Percentiles rank a stretch among this genome's conserved stretches.
Evolutionary conservation across 148 eudicot species (phyloP).

Genomic region (Amaranthus palmeri): DNA sequence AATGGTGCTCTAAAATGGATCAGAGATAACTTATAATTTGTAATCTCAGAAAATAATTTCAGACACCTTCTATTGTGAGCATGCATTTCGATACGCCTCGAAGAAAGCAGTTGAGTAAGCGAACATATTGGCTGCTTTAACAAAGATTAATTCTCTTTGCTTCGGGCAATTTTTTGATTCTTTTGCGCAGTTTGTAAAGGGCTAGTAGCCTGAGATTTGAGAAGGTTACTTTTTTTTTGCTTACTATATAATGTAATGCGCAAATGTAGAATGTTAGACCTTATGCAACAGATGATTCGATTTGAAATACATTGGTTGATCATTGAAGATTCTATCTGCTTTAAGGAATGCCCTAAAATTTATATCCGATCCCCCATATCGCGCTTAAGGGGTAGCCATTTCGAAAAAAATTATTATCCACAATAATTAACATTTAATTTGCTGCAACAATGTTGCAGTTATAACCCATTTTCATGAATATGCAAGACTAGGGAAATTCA

Average conservation of each 20-base stretch:
- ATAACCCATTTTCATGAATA: no score
- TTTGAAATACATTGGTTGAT: slow-evolving; percentile 5
- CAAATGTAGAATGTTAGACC: slow-evolving; percentile 16
- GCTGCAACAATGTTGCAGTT: no score
- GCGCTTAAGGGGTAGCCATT: no score
- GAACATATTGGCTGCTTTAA: not conserved
- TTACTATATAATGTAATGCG: slow-evolving; percentile 2
- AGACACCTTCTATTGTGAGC: not conserved
- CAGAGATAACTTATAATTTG: slow-evolving; percentile 58
- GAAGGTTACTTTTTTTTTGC: slow-evolving; percentile 4
- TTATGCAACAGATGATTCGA: slow-evolving; percentile 7
- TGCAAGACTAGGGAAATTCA: no score
- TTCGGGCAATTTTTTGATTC: slow-evolving; percentile 16
- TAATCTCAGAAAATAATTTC: not conserved
- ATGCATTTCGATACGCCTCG: slow-evolving; percentile 20
- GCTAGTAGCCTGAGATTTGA: not conserved
- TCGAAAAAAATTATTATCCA: no score
- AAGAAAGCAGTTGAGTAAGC: slow-evolving; percentile 11
- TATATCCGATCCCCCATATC: no score
- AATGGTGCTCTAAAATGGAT: slow-evolving; percentile 87
- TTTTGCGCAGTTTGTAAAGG: slow-evolving; percentile 29
- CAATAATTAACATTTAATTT: no score
- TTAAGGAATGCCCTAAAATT: not conserved
- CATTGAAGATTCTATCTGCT: not conserved
- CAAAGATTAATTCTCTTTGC: not conserved